Conservation (phyloP, 2,329 filamentous ascomycete genomes). For the Fusarium sulawesiense region DNA sequence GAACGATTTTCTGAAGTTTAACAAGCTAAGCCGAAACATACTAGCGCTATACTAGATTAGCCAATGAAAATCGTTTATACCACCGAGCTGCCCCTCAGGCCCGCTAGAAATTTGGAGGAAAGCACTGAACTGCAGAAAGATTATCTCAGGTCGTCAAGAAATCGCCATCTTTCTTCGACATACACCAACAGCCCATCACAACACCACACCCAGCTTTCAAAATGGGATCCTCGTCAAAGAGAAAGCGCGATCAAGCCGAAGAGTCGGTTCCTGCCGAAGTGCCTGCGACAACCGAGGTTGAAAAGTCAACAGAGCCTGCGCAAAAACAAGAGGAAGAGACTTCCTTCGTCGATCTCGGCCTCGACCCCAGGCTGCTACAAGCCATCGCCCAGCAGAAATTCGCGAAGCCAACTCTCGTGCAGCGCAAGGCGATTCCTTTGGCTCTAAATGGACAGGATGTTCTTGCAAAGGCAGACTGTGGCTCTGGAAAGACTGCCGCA, state of each 20-base stretch:
- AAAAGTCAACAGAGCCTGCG: slow-evolving; percentile 43
- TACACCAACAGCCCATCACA: slow-evolving; percentile 13
- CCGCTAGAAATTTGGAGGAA: slow-evolving; percentile 45
- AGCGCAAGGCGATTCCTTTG: slow-evolving; percentile 87
- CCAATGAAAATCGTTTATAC: slow-evolving; percentile 39
- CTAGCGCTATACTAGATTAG: rapidly evolving
- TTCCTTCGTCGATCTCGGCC: slow-evolving; percentile 79
- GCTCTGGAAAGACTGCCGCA: slow-evolving; percentile 97
- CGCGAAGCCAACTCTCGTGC: slow-evolving; percentile 86
- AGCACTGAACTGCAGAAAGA: slow-evolving; percentile 33
- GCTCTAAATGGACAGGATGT: slow-evolving; percentile 90
- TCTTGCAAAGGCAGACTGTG: slow-evolving; percentile 91
- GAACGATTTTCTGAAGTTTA: slow-evolving; percentile 31
- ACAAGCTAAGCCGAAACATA: background rate
- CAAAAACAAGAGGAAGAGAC: slow-evolving; percentile 49
- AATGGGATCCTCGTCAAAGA: slow-evolving; percentile 58
- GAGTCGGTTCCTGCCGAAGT: slow-evolving; percentile 54
- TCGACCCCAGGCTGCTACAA: slow-evolving; percentile 88
- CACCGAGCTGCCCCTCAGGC: slow-evolving; percentile 41
- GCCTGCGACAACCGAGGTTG: slow-evolving; percentile 44
- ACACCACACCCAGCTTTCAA: slow-evolving; percentile 52
- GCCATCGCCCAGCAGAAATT: slow-evolving; percentile 87
- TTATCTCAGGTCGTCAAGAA: slow-evolving; percentile 36
- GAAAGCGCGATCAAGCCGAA: slow-evolving; percentile 69
- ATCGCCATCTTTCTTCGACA: slow-evolving; percentile 34